Conservation (phyloP, 768 basidiomycete genomes). For the Rhizopogon rudus region DNA sequence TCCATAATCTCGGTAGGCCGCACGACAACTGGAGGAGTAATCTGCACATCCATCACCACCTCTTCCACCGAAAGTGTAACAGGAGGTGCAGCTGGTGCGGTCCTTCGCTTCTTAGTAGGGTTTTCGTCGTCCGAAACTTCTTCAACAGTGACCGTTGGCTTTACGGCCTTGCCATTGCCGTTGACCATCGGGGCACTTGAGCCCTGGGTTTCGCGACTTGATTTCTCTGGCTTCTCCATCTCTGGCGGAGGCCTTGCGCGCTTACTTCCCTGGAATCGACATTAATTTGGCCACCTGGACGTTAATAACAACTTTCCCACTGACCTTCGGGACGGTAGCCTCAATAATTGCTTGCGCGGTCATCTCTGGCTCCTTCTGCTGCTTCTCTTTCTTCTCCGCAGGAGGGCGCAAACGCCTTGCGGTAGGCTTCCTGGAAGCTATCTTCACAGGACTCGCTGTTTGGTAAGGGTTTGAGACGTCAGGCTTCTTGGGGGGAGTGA, state of each 20-base stretch:
- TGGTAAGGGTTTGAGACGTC: constrained; percentile 80
- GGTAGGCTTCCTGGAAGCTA: constrained; percentile 34
- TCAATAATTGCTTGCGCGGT: constrained; percentile 71
- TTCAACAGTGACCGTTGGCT: constrained; percentile 22
- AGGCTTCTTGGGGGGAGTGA: constrained; percentile 56
- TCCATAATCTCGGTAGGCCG: constrained; percentile 38
- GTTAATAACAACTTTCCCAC: constrained; percentile 13
- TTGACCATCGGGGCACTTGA: constrained; percentile 8
- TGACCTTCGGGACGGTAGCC: constrained; percentile 70
- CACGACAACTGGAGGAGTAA: constrained; percentile 13
- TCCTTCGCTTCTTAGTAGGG: constrained; percentile 47
- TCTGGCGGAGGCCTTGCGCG: constrained; percentile 68
- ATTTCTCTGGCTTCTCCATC: constrained; percentile 33
- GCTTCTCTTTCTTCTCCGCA: constrained; percentile 31
- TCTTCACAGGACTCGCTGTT: constrained; percentile 58
- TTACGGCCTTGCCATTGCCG: constrained; percentile 6
- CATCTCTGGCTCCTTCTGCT: constrained; percentile 24
- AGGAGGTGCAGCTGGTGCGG: constrained; percentile 11
- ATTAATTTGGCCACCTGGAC: constrained; percentile 1
- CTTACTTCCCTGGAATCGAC: constrained; percentile 57
- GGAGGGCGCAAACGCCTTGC: constrained; percentile 33
- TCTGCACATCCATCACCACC: constrained; percentile 32
- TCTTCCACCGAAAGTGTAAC: neutral
- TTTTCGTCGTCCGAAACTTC: constrained; percentile 36
- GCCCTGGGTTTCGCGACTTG: constrained; percentile 4